These are phyloP conservation scores for Gyrodon lividus DNA, from an alignment of 768 basidiomycete species.

Conservation along the genomic window DNA sequence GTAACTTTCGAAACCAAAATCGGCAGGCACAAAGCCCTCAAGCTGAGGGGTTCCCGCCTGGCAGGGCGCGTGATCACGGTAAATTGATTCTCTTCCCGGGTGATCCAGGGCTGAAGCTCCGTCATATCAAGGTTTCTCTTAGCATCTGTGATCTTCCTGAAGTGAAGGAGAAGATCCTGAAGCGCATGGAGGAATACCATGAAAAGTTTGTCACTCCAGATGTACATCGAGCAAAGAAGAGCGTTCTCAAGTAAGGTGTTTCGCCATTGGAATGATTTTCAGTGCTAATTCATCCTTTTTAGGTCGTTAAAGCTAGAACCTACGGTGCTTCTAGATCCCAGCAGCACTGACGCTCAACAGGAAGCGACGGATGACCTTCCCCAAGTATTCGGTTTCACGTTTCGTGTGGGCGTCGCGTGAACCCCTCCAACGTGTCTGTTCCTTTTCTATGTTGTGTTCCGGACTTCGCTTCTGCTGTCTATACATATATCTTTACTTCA, in stretches of 20 bases:
- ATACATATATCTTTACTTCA: neutral
- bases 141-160: constrained; percentile 35
- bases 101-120: neutral
- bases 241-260: constrained; percentile 20
- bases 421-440: neutral
- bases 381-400: constrained; percentile 11
- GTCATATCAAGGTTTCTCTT: constrained; percentile 23
- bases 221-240: constrained; percentile 20
- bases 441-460: neutral
- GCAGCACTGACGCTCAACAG: neutral
- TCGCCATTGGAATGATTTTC: neutral
- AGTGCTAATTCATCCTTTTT: constrained; percentile 5
- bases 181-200: constrained; percentile 26
- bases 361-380: constrained; percentile 6
- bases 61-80: constrained; percentile 43
- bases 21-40: constrained; percentile 43
- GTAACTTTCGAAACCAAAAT: constrained; percentile 41
- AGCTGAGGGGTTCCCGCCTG: constrained; percentile 37
- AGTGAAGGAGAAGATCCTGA: constrained; percentile 27
- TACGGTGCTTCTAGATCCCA: constrained; percentile 24
- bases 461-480: no score
- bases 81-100: constrained; percentile 16
- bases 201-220: constrained; percentile 17
- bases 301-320: constrained; percentile 28
- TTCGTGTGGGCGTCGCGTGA: constrained; percentile 24